Percentiles rank a stretch among this genome's conserved stretches.
These are phyloP conservation scores for Aspergillus hiratsukae DNA, from an alignment of 2,329 filamentous ascomycete genomes.

Conservation along the genomic window DNA sequence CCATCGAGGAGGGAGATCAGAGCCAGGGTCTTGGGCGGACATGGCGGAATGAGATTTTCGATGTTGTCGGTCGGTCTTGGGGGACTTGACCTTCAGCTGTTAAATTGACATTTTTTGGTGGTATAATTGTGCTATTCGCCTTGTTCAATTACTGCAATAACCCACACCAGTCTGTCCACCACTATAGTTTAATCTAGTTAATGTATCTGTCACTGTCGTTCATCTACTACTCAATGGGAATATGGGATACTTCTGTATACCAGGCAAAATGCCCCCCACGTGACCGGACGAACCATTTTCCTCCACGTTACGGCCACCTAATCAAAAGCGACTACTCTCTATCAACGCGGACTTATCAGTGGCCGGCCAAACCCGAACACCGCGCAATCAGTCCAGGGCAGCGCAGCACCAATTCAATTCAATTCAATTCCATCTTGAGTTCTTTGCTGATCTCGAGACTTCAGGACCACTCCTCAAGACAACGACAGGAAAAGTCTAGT, in stretches of 20 bases:
- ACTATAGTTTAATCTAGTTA: background rate
- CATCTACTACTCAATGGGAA: too few species aligned
- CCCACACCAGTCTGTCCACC: background rate
- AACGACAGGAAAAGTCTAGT: background rate
- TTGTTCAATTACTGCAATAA: background rate
- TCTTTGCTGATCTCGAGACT: conserved; percentile 7
- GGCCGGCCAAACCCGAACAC: background rate
- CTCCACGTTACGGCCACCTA: conserved; percentile 20
- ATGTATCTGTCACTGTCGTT: background rate
- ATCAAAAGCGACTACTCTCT: conserved; percentile 11
- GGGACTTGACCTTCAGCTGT: too few species aligned
- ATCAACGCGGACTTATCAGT: background rate
- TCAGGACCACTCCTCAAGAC: background rate
- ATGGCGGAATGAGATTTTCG: conserved; percentile 85
- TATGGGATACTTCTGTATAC: too few species aligned
- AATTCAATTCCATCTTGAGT: background rate
- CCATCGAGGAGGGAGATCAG: conserved; percentile 66
- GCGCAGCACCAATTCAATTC: background rate
- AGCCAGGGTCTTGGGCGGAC: conserved; percentile 48
- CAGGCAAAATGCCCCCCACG: background rate
- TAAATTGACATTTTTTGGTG: background rate
- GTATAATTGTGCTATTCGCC: background rate
- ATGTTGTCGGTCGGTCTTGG: conserved; percentile 31
- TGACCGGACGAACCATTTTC: background rate
- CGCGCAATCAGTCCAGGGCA: conserved; percentile 5